Evolutionary conservation across 164 flowering plant genomes (phyloP), one percentile per base, ranked within the genome.

Genomic region (Litsea cubeba): DNA sequence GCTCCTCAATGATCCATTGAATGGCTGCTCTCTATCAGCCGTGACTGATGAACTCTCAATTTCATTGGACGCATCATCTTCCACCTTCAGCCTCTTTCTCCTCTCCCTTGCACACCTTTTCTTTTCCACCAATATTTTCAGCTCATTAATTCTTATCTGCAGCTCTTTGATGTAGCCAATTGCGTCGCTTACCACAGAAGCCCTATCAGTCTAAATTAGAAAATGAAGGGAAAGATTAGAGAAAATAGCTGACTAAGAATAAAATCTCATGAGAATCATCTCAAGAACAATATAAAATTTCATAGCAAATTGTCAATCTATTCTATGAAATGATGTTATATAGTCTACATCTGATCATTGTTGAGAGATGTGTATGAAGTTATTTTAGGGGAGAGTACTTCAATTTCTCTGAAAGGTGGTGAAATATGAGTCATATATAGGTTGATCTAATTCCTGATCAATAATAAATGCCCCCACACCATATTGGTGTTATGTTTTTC

Each of bases 81-180:
- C 94, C 0, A 76, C 73, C 79, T 84, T 90, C 10, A 68, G 82
- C 86, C 85, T 88, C 84, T 88, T 90, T 76, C 69, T 81, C 77
- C 94, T 86, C 65, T 82, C 89, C 72, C 80, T 83, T 4, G 84
- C 82, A 40, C 89, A 80, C 74, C 95, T 88, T 83, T 89, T 96
- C 80, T 84, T 86, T 78, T 90, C 98, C 72, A 94, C 95, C 28
- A 92, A 82, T 25, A 83, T 68, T 69, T 87, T 88, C 5, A 94
- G 88, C 85, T 94, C 97, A 51, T 82, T 80, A 64, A 92, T 95
- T 26, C 89, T 84, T 72, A 94, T 85, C 10, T 83, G 81, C 17
- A 96, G 90, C 85, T 92, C 98, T 30, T 88, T 84, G 71, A 96
- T 94, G 86, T 94, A 90, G 0, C 85, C 87, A n/a, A 88, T 96